Evolutionary conservation across 2,329 filamentous ascomycete genomes (phyloP).

Genomic region (Ceratocystis eucalypticola): DNA sequence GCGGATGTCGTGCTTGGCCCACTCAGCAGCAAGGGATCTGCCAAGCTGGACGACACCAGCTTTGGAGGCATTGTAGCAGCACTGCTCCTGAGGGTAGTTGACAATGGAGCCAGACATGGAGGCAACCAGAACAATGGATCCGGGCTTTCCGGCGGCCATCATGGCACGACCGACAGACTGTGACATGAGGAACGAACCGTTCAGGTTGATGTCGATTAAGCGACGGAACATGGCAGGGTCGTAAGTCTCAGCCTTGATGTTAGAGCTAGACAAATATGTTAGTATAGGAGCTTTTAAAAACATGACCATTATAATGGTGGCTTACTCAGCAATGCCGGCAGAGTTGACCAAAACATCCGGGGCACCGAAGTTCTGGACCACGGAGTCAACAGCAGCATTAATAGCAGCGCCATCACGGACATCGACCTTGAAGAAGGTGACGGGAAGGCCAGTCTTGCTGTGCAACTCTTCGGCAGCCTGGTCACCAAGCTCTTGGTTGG

Average conservation of each 20-base stretch:
- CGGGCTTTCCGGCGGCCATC: conserved; percentile 58
- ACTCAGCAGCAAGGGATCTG: conserved; percentile 71
- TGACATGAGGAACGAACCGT: conserved; percentile 63
- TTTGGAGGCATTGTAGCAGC: conserved; percentile 74
- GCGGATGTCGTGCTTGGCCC: conserved; percentile 67
- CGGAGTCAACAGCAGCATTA: conserved; percentile 52
- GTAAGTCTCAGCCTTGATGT: conserved; percentile 70
- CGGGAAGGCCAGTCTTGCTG: conserved; percentile 57
- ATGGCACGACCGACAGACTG: conserved; percentile 59
- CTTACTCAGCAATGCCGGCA: conserved; percentile 57
- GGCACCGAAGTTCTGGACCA: conserved; percentile 51
- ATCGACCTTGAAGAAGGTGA: conserved; percentile 67
- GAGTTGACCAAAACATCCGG: conserved; percentile 69
- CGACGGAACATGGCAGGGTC: conserved; percentile 63
- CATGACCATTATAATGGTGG: neutral
- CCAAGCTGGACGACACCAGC: conserved; percentile 64
- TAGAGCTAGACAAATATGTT: conserved; percentile 35
- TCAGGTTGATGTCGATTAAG: conserved; percentile 71
- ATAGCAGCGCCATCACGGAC: conserved; percentile 60
- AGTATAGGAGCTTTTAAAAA: conserved; percentile 23
- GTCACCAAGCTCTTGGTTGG: conserved; percentile 62
- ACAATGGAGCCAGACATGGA: conserved; percentile 74
- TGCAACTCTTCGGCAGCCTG: conserved; percentile 55
- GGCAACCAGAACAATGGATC: conserved; percentile 61
- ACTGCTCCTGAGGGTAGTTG: conserved; percentile 77